phyloP scores from a whole-genome alignment of 495 filamentous ascomycete genomes.

The Penicillium parvum region DNA sequence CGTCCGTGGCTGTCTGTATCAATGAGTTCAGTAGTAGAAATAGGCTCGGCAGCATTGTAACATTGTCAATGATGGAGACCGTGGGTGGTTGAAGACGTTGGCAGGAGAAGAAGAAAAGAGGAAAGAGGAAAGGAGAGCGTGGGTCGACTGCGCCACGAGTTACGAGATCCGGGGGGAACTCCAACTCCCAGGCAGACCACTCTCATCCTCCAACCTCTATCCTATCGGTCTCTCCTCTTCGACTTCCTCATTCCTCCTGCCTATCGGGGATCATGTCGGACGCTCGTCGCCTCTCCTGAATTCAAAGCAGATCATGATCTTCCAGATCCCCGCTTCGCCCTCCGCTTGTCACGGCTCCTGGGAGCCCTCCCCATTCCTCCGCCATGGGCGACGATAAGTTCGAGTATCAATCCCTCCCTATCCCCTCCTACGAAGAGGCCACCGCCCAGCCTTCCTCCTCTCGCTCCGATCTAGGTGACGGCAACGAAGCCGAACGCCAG shows the following conservation, averaged over 20 bases:
- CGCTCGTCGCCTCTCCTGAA: slow-evolving; percentile 27
- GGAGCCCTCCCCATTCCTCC: slow-evolving; percentile 30
- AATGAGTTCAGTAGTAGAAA: too few species aligned
- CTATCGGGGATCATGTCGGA: slow-evolving; percentile 31
- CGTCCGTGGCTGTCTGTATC: neutral
- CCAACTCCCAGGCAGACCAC: too few species aligned
- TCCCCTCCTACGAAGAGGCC: slow-evolving; percentile 95
- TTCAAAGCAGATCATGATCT: slow-evolving; percentile 43
- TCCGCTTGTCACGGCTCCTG: slow-evolving; percentile 32
- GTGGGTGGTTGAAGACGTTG: too few species aligned
- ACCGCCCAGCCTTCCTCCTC: slow-evolving; percentile 58
- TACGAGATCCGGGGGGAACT: too few species aligned
- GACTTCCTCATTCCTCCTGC: neutral
- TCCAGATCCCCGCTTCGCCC: slow-evolving; percentile 28
- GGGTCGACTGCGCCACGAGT: slow-evolving; percentile 8
- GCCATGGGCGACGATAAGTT: slow-evolving; percentile 58
- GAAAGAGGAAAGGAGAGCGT: neutral
- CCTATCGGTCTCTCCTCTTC: too few species aligned
- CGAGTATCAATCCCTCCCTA: slow-evolving; percentile 67
- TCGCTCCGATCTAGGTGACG: slow-evolving; percentile 57
- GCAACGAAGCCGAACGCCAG: slow-evolving; percentile 60
- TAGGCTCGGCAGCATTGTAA: too few species aligned
- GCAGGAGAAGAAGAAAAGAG: neutral
- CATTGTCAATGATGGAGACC: too few species aligned
- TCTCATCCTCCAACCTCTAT: too few species aligned